Conservation (phyloP, 352 stramenopile species). For the Phytopythium sindhum region DNA sequence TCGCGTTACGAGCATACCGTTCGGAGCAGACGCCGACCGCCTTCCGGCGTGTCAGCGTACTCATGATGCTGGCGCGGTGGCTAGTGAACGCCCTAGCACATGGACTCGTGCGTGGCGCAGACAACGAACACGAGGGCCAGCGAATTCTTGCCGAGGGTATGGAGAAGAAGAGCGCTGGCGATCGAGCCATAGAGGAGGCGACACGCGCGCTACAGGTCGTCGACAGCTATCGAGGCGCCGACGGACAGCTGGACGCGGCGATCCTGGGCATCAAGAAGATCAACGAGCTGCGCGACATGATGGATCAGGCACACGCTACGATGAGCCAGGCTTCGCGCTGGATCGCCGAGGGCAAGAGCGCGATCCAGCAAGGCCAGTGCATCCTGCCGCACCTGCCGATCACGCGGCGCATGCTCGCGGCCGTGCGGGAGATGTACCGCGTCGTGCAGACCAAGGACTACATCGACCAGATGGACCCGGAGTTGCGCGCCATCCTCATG, state of each 20-base stretch:
- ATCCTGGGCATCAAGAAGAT: slow-evolving; percentile 59
- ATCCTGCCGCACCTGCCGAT: slow-evolving; percentile 56
- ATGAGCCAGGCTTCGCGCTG: slow-evolving; percentile 26
- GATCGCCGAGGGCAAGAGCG: slow-evolving; percentile 35
- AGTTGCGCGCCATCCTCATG: slow-evolving; percentile 38
- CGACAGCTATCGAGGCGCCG: slow-evolving; percentile 41
- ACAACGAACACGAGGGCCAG: slow-evolving; percentile 64
- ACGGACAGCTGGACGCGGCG: slow-evolving; percentile 46
- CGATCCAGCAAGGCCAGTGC: slow-evolving; percentile 35
- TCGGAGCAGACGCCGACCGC: slow-evolving; percentile 21
- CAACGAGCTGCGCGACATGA: slow-evolving; percentile 45
- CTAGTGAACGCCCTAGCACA: slow-evolving; percentile 63
- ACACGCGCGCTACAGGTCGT: slow-evolving; percentile 31
- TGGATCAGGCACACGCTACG: slow-evolving; percentile 39
- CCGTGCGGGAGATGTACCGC: slow-evolving; percentile 53
- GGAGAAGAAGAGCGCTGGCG: slow-evolving; percentile 44
- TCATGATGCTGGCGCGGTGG: slow-evolving; percentile 66
- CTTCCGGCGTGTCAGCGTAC: slow-evolving; percentile 35
- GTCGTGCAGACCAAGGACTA: slow-evolving; percentile 68
- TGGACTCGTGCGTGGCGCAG: slow-evolving; percentile 58
- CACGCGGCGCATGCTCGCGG: slow-evolving; percentile 51
- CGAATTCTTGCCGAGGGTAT: slow-evolving; percentile 57
- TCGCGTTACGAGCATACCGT: slow-evolving; percentile 51
- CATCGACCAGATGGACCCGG: slow-evolving; percentile 60
- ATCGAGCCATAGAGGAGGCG: slow-evolving; percentile 48